Evolutionary conservation across 257 asterid species (phyloP).

Genomic region (Solanum verrucosum): DNA sequence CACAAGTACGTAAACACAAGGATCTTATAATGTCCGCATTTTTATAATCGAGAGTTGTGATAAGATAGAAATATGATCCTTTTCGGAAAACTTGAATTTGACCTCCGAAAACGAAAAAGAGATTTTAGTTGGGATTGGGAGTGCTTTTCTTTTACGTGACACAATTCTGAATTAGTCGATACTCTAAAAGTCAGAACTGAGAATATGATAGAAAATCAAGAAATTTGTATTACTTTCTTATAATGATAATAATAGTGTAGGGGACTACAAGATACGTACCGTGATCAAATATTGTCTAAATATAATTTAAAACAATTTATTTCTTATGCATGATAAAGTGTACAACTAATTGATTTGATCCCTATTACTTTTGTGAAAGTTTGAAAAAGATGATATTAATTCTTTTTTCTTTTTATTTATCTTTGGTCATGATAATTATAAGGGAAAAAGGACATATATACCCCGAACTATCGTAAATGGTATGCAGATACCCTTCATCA

Average conservation of each 20-base stretch:
- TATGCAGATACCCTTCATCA: no score
- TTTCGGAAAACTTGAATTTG: no score
- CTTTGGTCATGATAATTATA: not conserved
- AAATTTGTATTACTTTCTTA: not conserved
- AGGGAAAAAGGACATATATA: no score
- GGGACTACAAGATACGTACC: no score
- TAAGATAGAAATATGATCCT: not conserved
- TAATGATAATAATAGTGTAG: not conserved
- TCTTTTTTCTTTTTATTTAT: not conserved
- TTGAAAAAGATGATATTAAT: not conserved
- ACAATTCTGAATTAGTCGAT: not conserved
- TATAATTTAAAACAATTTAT: not conserved
- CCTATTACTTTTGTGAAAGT: not conserved
- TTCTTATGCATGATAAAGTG: not conserved
- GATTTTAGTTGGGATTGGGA: rapidly evolving
- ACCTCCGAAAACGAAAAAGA: not conserved
- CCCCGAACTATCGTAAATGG: no score
- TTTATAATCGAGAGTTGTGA: not conserved
- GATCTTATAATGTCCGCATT: not conserved
- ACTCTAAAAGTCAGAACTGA: not conserved
- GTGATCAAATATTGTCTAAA: not conserved
- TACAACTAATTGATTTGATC: not conserved
- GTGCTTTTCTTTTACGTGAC: not conserved
- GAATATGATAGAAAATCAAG: not conserved
- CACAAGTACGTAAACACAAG: not conserved